phyloP scores from a whole-genome alignment of 192 early-diverging fungal genomes.

The Chytriomyces sp. region DNA sequence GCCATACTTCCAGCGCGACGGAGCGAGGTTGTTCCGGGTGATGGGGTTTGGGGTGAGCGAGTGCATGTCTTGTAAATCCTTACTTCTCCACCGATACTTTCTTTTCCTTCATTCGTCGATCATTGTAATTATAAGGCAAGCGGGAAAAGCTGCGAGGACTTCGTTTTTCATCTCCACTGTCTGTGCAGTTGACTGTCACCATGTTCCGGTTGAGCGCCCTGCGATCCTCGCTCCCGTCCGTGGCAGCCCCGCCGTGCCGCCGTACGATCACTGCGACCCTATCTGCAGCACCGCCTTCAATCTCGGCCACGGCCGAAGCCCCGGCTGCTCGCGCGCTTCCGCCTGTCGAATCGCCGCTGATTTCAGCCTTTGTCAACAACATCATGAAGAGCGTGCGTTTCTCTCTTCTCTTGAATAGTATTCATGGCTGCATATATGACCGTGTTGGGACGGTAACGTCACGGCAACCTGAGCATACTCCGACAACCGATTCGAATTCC shows the following conservation, averaged over 20 bases:
- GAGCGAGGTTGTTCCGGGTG: not conserved
- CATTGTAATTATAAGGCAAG: too few relatives aligned
- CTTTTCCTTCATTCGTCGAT: too few relatives aligned
- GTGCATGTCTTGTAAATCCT: too few relatives aligned
- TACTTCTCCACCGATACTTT: too few relatives aligned
- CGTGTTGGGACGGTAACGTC: too few relatives aligned
- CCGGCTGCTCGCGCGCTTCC: not conserved
- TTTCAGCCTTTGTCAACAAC: constrained; percentile 82
- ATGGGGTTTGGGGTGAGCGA: too few relatives aligned
- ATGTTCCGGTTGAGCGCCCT: not conserved
- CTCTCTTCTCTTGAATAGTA: not conserved
- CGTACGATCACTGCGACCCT: not conserved
- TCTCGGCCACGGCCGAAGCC: not conserved
- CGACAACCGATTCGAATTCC: not conserved
- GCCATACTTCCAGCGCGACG: constrained; percentile 6
- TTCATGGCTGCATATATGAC: too few relatives aligned
- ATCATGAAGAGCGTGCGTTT: constrained; percentile 63
- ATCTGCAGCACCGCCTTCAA: not conserved
- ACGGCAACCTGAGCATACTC: not conserved
- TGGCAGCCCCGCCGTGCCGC: not conserved
- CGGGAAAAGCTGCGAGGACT: too few relatives aligned
- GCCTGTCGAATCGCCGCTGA: constrained; percentile 50
- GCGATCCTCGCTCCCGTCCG: not conserved
- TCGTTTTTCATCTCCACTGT: too few relatives aligned
- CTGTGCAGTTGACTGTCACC: too few relatives aligned